Base-by-base conservation (phyloP, 768 basidiomycete species). In the Gloeostereum incarnatum region DNA sequence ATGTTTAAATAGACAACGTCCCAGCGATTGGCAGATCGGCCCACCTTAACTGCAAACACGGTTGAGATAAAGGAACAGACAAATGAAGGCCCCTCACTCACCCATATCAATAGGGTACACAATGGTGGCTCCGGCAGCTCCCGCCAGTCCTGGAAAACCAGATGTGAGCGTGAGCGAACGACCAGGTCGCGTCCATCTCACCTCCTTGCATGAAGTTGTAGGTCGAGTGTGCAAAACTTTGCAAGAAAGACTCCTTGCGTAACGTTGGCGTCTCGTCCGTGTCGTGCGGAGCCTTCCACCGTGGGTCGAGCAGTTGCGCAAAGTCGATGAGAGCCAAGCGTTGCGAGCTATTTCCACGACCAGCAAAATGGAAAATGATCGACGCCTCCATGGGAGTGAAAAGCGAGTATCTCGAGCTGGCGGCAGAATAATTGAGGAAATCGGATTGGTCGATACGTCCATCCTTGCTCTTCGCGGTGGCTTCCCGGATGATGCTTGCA, bases 341-440 rank as follows among this genome's bases (percentile, higher is more conserved):
- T 50, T 81, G 76, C 33, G 65, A 65, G 3, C 66, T 62, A 31
- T 68, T 63, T 10, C 92, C 93, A 33, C 91, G 76, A 9, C 87
- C 81, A 19, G 92, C 92, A 62, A 97, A 98, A 59, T 99, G 94
- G 65, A 97, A 99, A 51, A 99, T 81, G 52, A 98, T 96, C 38
- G 84, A 77, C n/a, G 86, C 90, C 59, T 98, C 94, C 88, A 97
- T 94, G 3, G 94, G 94, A 1, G 91, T 93, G 59, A 97, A 97
- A 37, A 94, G 73, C 26, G 89, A 85, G 58, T 98, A 97, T 25
- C 94, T 84, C 48, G 93, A 89, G 48, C 69, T 82, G 24, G 81
- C 73, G 19, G 86, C 80, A 10, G 91, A 76, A 56, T 96, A 68
- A 56, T 97, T 84, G 41, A 94, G 70, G 62, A 99, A 98, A 59